Percentiles rank a stretch among this genome's conserved stretches.
Conservation (phyloP, 148 eudicot species). For the Persicaria tinctoria region DNA sequence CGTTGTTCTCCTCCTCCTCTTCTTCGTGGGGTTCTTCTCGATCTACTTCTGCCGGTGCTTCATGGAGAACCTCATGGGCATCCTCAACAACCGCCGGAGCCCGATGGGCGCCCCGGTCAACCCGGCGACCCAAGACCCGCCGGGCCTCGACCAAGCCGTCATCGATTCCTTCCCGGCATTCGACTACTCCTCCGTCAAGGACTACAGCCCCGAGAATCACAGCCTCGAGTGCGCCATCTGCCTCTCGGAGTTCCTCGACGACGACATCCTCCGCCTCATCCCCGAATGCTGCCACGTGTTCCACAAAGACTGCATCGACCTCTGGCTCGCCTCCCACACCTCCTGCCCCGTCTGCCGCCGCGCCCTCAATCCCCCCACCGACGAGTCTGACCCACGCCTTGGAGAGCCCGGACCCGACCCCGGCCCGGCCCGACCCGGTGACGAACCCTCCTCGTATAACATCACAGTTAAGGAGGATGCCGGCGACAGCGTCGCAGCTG, state of each 20-base stretch:
- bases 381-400: background rate
- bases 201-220: constrained; percentile 36
- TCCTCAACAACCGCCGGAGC: constrained; percentile 26
- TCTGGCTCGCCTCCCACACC: constrained; percentile 64
- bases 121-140: constrained; percentile 17
- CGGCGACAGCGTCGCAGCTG: background rate
- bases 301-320: constrained; percentile 72
- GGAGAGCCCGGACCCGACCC: background rate
- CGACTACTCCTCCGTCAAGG: constrained; percentile 51
- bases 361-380: constrained; percentile 25
- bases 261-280: constrained; percentile 40
- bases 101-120: constrained; percentile 27
- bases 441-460: background rate
- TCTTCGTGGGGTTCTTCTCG: constrained; percentile 64
- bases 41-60: constrained; percentile 66
- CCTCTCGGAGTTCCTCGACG: constrained; percentile 48
- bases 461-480: constrained; percentile 1
- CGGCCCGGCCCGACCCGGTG: background rate
- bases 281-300: constrained; percentile 66
- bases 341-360: constrained; percentile 78
- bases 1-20: constrained; percentile 38
- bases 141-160: constrained; percentile 41
- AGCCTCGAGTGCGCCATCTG: constrained; percentile 86
- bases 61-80: constrained; percentile 31
- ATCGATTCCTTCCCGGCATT: constrained; percentile 57